Base-by-base conservation (phyloP, 345 rosid species). In the Erodium maritimum region DNA sequence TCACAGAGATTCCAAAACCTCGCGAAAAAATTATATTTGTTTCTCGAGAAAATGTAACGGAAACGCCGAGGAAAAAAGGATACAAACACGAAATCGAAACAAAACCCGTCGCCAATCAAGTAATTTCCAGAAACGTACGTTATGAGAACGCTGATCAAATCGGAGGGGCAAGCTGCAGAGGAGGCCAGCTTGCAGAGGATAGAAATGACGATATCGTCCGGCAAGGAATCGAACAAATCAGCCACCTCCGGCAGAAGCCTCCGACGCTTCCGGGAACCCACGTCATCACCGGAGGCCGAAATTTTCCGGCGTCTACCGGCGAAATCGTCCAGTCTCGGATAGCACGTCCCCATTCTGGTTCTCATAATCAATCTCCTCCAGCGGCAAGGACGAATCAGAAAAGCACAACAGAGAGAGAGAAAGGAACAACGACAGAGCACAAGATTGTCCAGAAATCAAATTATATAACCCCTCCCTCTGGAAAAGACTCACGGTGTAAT, bases 161-260 rank as follows among this genome's bases (percentile, higher is more conserved):
- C 96, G 16, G 90, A 64, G 5, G 97, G 96, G 23, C 78, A 77
- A 21, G 71, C 48, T 7, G 91, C 78, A 11, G 82, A 50, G 20
- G 90, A 81, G 59, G 80, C 78, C 56, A 91, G 80, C 60, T 74
- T 86, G 61, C 78, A 67, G 19, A 91, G 82, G 25, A 91, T 84
- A 55, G 66, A 75, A 34, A 79, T 62, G 58, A 91, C 84, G 68
- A 91, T 82, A 77, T 91, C 97, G 54, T 91, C 96, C 0, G 97
- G 96, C 12, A 91, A 72, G 17, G 72, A 55, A 62, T 88, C 91
- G 17, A 91, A 75, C 23, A 80, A 70, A 65, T 69, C 66, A 14
- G 42, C 2, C 6, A 23, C 21, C 18, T 58, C 76, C 59, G 73
- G 71, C 57, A 67, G 61, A 17, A 73, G 19, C 46, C 82, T 61